Base-by-base conservation (phyloP, 139 green algal genomes). In the Mychonastes homosphaera region DNA sequence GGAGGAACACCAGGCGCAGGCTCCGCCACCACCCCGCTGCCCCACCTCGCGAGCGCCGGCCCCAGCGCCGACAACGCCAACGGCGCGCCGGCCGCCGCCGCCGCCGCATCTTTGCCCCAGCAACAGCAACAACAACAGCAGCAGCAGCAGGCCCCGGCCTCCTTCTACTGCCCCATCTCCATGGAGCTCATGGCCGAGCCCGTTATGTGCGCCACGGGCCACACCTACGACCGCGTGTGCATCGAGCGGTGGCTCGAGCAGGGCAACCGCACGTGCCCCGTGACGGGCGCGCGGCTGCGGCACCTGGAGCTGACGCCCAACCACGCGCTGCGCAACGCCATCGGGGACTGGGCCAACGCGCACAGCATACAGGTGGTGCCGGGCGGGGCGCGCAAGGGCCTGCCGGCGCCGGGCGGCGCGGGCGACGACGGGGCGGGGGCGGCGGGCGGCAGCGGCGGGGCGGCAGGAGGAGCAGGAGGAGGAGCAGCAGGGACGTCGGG, bases 151-250 rank as follows among this genome's bases (percentile, higher is more conserved):
- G 76, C 67, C 0, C 75, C 82, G 2, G 46, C 45, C 16, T 79
- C 66, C 63, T 92, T 89, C 69, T 87, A 84, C 47, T 92, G 86
- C 68, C 86, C 86, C 41, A 81, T 95, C 12, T 83, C 69, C 2
- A 95, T 95, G 86, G 87, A 95, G 63, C 70, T 94, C 8, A 95
- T 95, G 87, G 66, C 63, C 9, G 88, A 97, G 50, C 90, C 90
- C 3, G 88, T 96, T 8, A 92, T 96, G 69, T 75, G 96, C 4
- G 86, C 86, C 8, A 96, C 90, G 1, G 90, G 90, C 0, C 88
- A 96, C 62, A 94, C 84, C 8, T 97, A 97, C 56, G 90, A 97
- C 71, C 67, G 83, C 8, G 62, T 75, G 2, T 89, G 78, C 76
- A 95, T 97, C 38, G 78, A 93, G 62, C 79, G 76, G 9, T 97